Evolutionary conservation across 2,329 filamentous ascomycete species (phyloP), one percentile per base, ranked within the genome.

Genomic region (Shiraia bambusicola): DNA sequence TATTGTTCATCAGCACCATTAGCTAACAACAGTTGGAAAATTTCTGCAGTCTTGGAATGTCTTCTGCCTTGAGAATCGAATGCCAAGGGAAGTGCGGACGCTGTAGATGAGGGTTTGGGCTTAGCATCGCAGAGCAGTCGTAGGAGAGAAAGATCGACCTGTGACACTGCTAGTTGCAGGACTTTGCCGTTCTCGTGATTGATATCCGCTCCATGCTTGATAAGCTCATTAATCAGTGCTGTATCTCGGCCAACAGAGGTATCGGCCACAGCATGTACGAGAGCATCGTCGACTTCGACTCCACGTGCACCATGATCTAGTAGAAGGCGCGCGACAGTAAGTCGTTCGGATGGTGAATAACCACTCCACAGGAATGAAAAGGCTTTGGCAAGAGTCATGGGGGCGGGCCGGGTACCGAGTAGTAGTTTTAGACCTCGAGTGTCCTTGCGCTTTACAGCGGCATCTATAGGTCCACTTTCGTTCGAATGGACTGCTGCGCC

Each of bases 11-110:
- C 59, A 7, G 58, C 32, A 3, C 56, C 58, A 24, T 58, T 40
- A 3, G 42, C 44, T 2, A 67, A 36, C 13, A 68, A 47, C 28
- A 60, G 28, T 12, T 66, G 54, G n/a, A 67, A 49, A 15, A 68
- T 51, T 7, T 52, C 40, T 12, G 57, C 11, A 25, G 61, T 61
- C 15, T 40, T 39, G 3, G 50, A 33, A n/a, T 58, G 55, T 36
- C 56, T 58, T 12, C 33, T 40, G 6, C 59, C 54, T 14, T 56
- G 42, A 13, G 57, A 32, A 19, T 52, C 50, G 26, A 68, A 66
- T 0, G 59, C 49, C n/a, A 62, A 40, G 12, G 61, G 56, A n/a
- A 68, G 47, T 4, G 59, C 57, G 28, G 52, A 36, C 2, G 61
- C 63, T 11, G 56, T 59, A 2, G 51, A 50, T 6, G 37, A 40